Conservation (phyloP, 768 basidiomycete species). For the Strobilomyces confusus region DNA sequence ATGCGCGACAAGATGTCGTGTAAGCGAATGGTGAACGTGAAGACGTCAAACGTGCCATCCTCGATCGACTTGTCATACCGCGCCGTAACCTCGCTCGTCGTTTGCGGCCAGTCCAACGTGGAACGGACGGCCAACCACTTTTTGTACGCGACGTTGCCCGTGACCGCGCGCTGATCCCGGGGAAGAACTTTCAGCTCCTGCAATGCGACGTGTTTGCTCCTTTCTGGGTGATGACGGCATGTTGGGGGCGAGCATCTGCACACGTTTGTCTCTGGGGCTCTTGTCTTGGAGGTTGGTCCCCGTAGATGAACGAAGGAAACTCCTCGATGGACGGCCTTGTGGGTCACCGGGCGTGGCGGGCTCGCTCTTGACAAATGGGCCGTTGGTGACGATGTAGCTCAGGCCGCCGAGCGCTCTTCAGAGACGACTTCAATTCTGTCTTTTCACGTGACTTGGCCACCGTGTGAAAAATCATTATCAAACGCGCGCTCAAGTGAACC, state of each 20-base stretch:
- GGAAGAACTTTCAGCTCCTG: slow-evolving; percentile 54
- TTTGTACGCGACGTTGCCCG: slow-evolving; percentile 82
- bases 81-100: slow-evolving; percentile 88
- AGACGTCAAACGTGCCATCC: slow-evolving; percentile 56
- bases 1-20: slow-evolving; percentile 72
- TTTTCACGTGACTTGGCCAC: too few species aligned
- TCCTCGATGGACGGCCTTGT: slow-evolving; percentile 88
- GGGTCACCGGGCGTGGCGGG: slow-evolving; percentile 79
- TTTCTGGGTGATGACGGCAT: slow-evolving; percentile 49
- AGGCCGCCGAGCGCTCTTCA: slow-evolving; percentile 66
- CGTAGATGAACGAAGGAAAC: slow-evolving; percentile 67
- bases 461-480: too few species aligned
- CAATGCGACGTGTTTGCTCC: slow-evolving; percentile 46
- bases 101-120: slow-evolving; percentile 94
- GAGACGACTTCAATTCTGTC: slow-evolving; percentile 88
- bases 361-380: slow-evolving; percentile 58
- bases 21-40: slow-evolving; percentile 71
- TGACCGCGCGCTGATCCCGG: slow-evolving; percentile 49
- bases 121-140: slow-evolving; percentile 89
- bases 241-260: slow-evolving; percentile 66
- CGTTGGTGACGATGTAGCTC: slow-evolving; percentile 49
- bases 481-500: too few species aligned
- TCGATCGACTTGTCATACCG: slow-evolving; percentile 49
- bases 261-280: slow-evolving; percentile 33
- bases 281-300: slow-evolving; percentile 34